Base-by-base conservation (phyloP, 805 yeast genomes). In the Cyberlindnera xishuangbannaensis region DNA sequence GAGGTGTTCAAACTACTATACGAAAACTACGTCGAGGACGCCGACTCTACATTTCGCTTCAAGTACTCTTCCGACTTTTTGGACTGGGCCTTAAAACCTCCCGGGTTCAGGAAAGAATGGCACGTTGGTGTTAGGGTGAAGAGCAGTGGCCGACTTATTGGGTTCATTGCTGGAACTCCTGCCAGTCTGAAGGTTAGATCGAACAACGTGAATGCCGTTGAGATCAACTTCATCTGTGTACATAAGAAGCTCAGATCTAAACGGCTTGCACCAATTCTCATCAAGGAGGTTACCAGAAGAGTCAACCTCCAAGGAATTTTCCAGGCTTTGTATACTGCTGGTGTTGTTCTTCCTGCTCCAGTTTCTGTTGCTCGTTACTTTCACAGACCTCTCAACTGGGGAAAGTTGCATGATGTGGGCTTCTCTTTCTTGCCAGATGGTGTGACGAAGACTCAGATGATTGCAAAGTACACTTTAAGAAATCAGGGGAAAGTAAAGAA, bases 281-380 rank as follows among this genome's bases (percentile, higher is more conserved):
- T 92, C 58, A 83, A 83, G 51, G 98, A 92, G 59, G 82, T 92
- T 45, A 92, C 97, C 4, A 73, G 98, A 55, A 71, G 97, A 47
- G 92, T 92, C 43, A 90, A 92, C 60, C 70, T 74, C 42, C 68
- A 70, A 27, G 75, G 83, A 39, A 83, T 88, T 40, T 92, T 97
- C 95, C 97, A 88, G 58, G 98, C 97, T 0, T 69, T 92, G 40
- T 86, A 85, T 60, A 90, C 98, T 8, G 95, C 90, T 0, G 98
- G 97, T 9, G 76, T 79, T 3, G 79, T 86, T 2, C 67, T 92
- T 37, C 98, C 98, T 15, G 78, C 88, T n/a, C 98, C 98, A 0
- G 74, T 90, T 5, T 66, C 95, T 10, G 77, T 85, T 2, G 80
- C 94, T 55, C 73, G 97, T 40, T 92, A 92, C 58, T 82, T 83